Percentiles rank a stretch among this genome's conserved stretches.
These are phyloP conservation scores for Termitomyces heimii DNA, from an alignment of 768 basidiomycete genomes.

Conservation along the genomic window DNA sequence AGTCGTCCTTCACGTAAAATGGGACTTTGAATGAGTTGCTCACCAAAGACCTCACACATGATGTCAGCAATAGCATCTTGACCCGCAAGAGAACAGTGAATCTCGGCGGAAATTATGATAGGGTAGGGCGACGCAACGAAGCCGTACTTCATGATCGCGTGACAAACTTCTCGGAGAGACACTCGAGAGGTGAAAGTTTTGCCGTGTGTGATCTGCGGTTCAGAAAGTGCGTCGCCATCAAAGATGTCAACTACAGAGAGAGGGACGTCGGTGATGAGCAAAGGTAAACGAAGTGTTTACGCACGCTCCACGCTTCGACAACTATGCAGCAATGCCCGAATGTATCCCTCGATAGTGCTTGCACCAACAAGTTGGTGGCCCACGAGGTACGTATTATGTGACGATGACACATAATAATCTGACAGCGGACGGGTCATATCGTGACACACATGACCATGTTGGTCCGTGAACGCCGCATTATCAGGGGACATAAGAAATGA, in stretches of 20 bases:
- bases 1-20: conserved; percentile 31
- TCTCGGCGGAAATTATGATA: conserved; percentile 95
- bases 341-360: conserved; percentile 92
- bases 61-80: conserved; percentile 45
- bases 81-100: conserved; percentile 72
- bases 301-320: conserved; percentile 90
- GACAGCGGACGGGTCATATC: conserved; percentile 88
- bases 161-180: conserved; percentile 74
- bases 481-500: conserved; percentile 79
- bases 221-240: conserved; percentile 61
- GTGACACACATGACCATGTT: conserved; percentile 44
- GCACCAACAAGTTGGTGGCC: conserved; percentile 84
- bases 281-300: conserved; percentile 20
- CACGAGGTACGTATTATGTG: conserved; percentile 88
- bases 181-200: conserved; percentile 89
- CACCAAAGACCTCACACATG: conserved; percentile 42
- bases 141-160: conserved; percentile 86
- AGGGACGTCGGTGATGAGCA: conserved; percentile 9
- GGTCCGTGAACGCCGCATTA: conserved; percentile 54
- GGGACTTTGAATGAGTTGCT: conserved; percentile 26
- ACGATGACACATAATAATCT: conserved; percentile 86
- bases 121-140: conserved; percentile 94
- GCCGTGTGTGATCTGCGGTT: conserved; percentile 91
- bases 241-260: conserved; percentile 75
- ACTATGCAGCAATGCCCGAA: conserved; percentile 81